Evolutionary conservation across 2,329 filamentous ascomycete genomes (phyloP).

Genomic region (Ophiostoma quercus): DNA sequence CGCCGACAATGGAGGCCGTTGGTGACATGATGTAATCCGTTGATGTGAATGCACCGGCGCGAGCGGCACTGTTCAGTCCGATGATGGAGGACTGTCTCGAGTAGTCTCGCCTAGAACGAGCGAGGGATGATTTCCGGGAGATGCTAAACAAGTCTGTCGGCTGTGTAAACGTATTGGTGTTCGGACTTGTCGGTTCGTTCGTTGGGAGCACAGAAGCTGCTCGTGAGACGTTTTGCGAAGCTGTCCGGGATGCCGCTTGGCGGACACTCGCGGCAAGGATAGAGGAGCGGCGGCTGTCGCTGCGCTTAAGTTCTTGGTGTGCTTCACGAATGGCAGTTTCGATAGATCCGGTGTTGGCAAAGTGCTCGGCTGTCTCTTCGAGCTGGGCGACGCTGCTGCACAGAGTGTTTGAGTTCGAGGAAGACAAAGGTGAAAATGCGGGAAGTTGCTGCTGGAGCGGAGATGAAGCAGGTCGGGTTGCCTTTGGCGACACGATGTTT

Average conservation of each 20-base stretch:
- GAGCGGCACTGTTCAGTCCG: conserved; percentile 61
- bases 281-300: conserved; percentile 62
- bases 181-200: not conserved
- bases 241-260: conserved; percentile 27
- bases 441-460: conserved; percentile 26
- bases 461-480: conserved; percentile 14
- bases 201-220: not conserved
- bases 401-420: conserved; percentile 45
- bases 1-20: conserved; percentile 54
- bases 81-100: conserved; percentile 55
- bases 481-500: conserved; percentile 23
- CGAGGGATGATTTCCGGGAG: conserved; percentile 3
- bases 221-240: conserved; percentile 22
- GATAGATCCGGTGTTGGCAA: conserved; percentile 70
- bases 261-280: conserved; percentile 48
- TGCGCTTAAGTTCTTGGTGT: conserved; percentile 64
- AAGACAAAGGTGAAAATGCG: conserved; percentile 49
- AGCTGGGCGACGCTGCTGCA: conserved; percentile 61
- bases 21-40: conserved; percentile 64
- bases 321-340: conserved; percentile 71
- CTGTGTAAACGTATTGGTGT: conserved; percentile 19
- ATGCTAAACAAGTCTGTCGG: not conserved
- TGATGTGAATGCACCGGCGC: conserved; percentile 66
- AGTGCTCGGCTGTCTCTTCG: conserved; percentile 68
- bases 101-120: conserved; percentile 27